These are phyloP conservation scores for Fusarium camptoceras DNA, from an alignment of 2,329 filamentous ascomycete genomes.

Conservation along the genomic window DNA sequence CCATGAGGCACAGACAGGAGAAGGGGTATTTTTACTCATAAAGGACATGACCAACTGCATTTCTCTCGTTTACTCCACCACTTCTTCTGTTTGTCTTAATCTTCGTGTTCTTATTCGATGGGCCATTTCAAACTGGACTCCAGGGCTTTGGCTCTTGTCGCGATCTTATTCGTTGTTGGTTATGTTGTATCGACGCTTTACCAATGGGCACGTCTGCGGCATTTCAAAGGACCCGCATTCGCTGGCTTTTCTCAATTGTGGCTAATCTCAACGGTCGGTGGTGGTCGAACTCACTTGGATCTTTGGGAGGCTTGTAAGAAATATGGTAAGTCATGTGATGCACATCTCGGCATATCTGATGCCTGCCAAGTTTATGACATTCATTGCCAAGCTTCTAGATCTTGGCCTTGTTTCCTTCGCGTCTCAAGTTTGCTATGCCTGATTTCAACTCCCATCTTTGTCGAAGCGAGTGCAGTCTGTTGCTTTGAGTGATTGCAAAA, in stretches of 20 bases:
- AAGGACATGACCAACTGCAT: background rate
- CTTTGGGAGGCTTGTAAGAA: conserved; percentile 51
- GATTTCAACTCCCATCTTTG: background rate
- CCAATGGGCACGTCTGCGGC: conserved; percentile 54
- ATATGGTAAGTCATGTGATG: conserved; percentile 47
- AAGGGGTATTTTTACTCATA: background rate
- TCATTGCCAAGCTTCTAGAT: background rate
- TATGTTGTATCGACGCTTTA: conserved; percentile 30
- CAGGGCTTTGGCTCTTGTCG: background rate
- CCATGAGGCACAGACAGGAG: background rate
- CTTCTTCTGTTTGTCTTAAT: background rate
- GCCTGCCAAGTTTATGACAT: background rate
- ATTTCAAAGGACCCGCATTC: conserved; percentile 54
- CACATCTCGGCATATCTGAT: background rate
- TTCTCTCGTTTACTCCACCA: background rate
- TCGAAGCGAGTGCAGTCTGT: background rate
- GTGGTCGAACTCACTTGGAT: conserved; percentile 52
- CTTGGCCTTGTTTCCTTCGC: background rate
- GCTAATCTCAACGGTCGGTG: conserved; percentile 49
- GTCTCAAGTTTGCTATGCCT: background rate
- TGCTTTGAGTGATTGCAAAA: background rate
- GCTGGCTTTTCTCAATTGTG: conserved; percentile 56
- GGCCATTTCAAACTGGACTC: background rate
- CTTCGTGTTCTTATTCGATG: background rate
- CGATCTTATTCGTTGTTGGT: conserved; percentile 16